Evolutionary conservation across 176 grass and related monocot species (phyloP), one percentile per base, ranked within the genome.

Genomic region (Eleusine indica): DNA sequence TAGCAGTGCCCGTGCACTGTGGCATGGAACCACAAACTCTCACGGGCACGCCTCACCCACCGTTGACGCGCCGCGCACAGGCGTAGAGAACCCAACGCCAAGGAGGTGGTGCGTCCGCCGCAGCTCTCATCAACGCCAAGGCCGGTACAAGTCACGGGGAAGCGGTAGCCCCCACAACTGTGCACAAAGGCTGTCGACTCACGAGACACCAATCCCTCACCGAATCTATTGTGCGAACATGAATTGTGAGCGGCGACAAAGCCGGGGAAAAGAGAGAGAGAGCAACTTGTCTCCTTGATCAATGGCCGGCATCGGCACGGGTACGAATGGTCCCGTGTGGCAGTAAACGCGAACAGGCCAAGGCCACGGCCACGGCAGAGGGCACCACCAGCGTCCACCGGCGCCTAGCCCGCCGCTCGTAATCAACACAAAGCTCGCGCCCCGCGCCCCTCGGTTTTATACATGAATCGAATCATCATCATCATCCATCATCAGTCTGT

Each of bases 311-410:
- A 4, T 19, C 66, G 46, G 11, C 63, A 48, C 16, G 46, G 66
- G 79, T 37, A 61, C 7, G 44, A 4, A 80, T 84, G 87, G 87
- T 88, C 81, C 63, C 80, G 30, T 67, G 77, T 18, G 69, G 30
- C 48, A 86, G 62, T 72, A 74, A 83, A 86, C 79, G 69, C 60
- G 63, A 64, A 71, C 17, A 37, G 51, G 39, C 62, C 62, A 42
- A 75, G 49, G 37, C 43, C 25, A 9, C 5, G 1, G 8, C 39
- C 47, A 49, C 41, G 4, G 5, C 40, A 6, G 40, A 39, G 5
- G 14, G 68, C 64, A 48, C 66, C 62, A 28, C 21, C 46, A 16
- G 0, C 1, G 44, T 10, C 9, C 44, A 1, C 2, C 25, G 16
- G 4, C 19, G 56, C 11, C 70, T 35, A 66, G 46, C 32, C n/a